Evolutionary conservation across 306 rosid species (phyloP), one percentile per base, ranked within the genome.

Genomic region (Cercis canadensis): DNA sequence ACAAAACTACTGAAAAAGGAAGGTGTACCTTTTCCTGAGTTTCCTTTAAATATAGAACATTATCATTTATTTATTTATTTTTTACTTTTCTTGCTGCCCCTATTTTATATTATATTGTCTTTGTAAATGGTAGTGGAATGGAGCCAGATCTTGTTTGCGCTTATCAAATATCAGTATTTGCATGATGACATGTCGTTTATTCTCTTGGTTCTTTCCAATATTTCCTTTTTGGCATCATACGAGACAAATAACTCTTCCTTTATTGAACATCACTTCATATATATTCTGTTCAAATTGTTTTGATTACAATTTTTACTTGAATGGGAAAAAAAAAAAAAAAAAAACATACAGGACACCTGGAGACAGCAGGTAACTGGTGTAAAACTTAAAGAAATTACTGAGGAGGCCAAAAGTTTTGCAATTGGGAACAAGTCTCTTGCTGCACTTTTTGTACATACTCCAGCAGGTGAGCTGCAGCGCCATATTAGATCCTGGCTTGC

Each of bases 401-500:
- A 94, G 82, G 98, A 90, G 45, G 98, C 98, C 61, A 94, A 90
- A 85, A 73, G 76, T 72, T 94, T 87, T 89, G 94, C 97, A 49
- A 53, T 89, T 78, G 97, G 95, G 73, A 94, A 90, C 83, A 90
- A 83, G 80, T 85, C 89, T 51, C 92, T 94, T 78, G 98, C 98
- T 76, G 97, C 98, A 34, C 87, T 94, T 57, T 94, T 94, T 87
- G 98, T 94, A 55, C 98, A 94, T 66, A 94, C 97, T 68, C 98
- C 98, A 18, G 98, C 98, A 0, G 98, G 98, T 45, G 98, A 94
- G 84, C 87, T 90, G 80, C 97, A 94, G 87, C 94, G 98, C 61
- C 97, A 89, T 85, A 92, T 90, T 79, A 87, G 98, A 83, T 87
- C 91, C 69, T 94, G 98, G 98, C 95, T 94, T 46, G 92, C 92